phyloP scores from a whole-genome alignment of 2,329 filamentous ascomycete species.

The Elsinoe ampelina region DNA sequence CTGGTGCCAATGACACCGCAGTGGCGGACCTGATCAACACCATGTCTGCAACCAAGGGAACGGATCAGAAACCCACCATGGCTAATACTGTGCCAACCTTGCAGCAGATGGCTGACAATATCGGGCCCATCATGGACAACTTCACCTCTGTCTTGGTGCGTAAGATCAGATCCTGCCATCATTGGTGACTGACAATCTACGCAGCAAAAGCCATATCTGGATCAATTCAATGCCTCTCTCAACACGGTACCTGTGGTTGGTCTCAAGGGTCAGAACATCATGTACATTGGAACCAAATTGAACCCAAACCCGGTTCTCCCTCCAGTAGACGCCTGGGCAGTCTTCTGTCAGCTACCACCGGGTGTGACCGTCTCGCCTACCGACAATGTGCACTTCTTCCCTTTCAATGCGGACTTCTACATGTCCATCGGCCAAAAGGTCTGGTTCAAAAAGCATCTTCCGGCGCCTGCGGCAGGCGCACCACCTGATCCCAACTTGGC shows the following conservation, averaged over 20 bases:
- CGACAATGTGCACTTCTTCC: neutral
- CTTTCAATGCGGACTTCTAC: neutral
- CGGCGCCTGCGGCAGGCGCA: neutral
- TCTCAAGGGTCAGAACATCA: neutral
- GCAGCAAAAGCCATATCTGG: neutral
- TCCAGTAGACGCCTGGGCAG: neutral
- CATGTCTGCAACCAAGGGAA: no score
- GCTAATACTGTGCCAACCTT: no score
- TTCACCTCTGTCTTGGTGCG: no score
- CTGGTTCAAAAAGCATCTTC: neutral
- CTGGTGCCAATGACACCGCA: no score
- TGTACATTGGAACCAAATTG: neutral
- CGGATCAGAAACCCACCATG: no score
- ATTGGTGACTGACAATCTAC: neutral
- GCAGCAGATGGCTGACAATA: no score
- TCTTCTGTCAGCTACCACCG: neutral
- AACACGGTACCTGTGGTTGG: neutral
- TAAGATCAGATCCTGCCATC: no score
- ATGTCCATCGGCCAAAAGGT: neutral
- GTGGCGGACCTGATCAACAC: no score
- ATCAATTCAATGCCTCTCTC: neutral
- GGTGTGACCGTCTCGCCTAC: neutral
- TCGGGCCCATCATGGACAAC: no score
- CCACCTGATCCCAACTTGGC: neutral
- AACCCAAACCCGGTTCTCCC: neutral